Conservation (phyloP, 1,139 yeast genomes). For the Zygosaccharomyces sapae region DNA sequence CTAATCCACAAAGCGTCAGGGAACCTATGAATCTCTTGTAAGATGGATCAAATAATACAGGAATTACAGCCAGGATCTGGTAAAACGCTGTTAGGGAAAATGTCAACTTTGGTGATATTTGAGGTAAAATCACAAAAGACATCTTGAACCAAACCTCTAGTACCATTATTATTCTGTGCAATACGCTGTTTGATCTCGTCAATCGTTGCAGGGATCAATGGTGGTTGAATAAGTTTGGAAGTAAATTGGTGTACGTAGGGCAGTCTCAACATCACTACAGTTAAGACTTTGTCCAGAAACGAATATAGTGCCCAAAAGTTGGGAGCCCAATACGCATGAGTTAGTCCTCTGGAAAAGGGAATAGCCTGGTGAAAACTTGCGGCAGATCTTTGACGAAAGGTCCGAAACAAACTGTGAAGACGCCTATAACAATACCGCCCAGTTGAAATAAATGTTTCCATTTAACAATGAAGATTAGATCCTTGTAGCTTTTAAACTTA, state of each 20-base stretch:
- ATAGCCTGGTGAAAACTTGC: conserved; percentile 62
- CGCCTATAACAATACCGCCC: conserved; percentile 57
- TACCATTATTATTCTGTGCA: conserved; percentile 45
- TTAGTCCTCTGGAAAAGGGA: conserved; percentile 94
- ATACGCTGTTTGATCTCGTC: conserved; percentile 33
- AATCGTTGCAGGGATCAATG: conserved; percentile 32
- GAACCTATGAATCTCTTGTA: conserved; percentile 78
- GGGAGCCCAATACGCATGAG: conserved; percentile 99
- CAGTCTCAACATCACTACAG: conserved; percentile 46
- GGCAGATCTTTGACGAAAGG: conserved; percentile 73
- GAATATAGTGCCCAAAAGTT: conserved; percentile 95
- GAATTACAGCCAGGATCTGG: conserved; percentile 69
- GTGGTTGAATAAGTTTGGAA: conserved; percentile 30
- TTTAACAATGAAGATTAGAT: conserved; percentile 43
- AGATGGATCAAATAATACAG: conserved; percentile 70
- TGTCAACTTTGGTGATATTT: conserved; percentile 71
- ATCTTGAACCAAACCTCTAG: conserved; percentile 91
- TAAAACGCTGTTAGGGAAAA: conserved; percentile 76
- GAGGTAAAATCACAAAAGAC: conserved; percentile 79
- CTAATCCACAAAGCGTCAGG: conserved; percentile 81
- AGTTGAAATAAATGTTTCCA: conserved; percentile 61
- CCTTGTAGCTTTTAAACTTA: conserved; percentile 34
- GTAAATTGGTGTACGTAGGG: conserved; percentile 43
- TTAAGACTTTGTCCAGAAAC: conserved; percentile 69
- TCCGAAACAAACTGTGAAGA: conserved; percentile 67